A percentile compares a stretch with the other conserved stretches of the same genome.
Conservation (phyloP, 257 asterid genomes). For the Fraxinus pennsylvanica region DNA sequence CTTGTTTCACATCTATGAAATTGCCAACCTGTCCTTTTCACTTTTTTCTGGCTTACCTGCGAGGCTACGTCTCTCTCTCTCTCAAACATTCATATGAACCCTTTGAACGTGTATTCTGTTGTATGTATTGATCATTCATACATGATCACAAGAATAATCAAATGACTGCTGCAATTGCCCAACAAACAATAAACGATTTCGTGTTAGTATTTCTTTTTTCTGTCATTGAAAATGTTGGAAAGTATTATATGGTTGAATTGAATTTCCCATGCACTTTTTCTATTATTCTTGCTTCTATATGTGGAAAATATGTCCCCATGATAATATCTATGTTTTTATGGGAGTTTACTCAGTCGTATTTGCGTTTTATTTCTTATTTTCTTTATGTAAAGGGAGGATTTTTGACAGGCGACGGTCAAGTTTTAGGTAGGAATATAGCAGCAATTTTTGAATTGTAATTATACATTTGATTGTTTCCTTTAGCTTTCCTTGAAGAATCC, state of each 20-base stretch:
- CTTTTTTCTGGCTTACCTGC: constrained; percentile 28
- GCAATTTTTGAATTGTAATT: constrained; percentile 32
- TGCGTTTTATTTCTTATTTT: constrained; percentile 41
- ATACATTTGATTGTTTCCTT: constrained; percentile 14
- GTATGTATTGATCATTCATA: constrained; percentile 16
- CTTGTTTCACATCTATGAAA: constrained; percentile 32
- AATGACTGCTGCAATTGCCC: constrained; percentile 42
- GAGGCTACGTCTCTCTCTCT: constrained; percentile 20
- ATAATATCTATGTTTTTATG: constrained; percentile 35
- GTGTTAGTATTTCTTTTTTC: constrained; percentile 39
- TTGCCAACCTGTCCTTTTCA: constrained; percentile 29
- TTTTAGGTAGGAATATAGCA: constrained; percentile 41
- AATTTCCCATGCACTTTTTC: constrained; percentile 20
- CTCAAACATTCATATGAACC: constrained; percentile 34
- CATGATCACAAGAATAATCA: constrained; percentile 33
- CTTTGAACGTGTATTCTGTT: neutral
- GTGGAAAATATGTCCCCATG: constrained; percentile 29
- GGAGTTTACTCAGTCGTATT: constrained; percentile 42
- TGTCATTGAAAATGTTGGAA: neutral
- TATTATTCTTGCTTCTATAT: constrained; percentile 19
- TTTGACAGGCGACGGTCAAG: constrained; percentile 40
- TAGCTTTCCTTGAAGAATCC: constrained; percentile 22
- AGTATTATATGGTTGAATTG: constrained; percentile 22
- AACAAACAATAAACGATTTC: constrained; percentile 36
- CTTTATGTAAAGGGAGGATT: constrained; percentile 20